Evolutionary conservation across 192 early-diverging fungal genomes (phyloP).

Genomic region (Coemansia brasiliensis): DNA sequence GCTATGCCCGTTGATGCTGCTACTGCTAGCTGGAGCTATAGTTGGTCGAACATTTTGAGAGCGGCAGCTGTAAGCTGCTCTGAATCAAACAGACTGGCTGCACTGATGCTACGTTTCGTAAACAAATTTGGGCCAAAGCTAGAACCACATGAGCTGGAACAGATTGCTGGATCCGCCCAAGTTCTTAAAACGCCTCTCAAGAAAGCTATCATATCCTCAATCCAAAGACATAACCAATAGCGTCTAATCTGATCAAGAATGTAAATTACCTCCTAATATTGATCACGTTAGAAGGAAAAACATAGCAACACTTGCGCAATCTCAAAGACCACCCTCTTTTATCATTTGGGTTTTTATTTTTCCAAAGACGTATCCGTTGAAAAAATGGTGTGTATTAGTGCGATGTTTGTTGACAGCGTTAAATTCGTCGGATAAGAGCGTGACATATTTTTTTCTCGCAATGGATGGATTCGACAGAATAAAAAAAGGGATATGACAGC

Average conservation of each 20-base stretch:
- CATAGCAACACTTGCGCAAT: neutral
- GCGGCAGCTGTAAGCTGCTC: neutral
- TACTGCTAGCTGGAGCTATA: slow-evolving; percentile 8
- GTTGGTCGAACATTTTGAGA: slow-evolving; percentile 26
- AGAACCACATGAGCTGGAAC: slow-evolving; percentile 13
- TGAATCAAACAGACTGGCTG: slow-evolving; percentile 35
- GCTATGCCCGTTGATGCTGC: slow-evolving; percentile 10
- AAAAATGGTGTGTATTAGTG: neutral
- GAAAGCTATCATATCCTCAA: slow-evolving; percentile 18
- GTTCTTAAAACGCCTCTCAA: slow-evolving; percentile 31
- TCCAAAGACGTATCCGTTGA: too few relatives aligned
- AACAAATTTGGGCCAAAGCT: slow-evolving; percentile 38
- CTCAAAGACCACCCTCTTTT: too few relatives aligned
- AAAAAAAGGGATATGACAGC: too few relatives aligned
- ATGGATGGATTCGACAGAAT: too few relatives aligned
- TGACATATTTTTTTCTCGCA: too few relatives aligned
- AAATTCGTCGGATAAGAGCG: too few relatives aligned
- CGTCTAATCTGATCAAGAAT: neutral
- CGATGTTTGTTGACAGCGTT: neutral
- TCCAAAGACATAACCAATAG: slow-evolving; percentile 15
- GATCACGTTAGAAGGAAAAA: neutral
- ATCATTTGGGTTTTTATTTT: too few relatives aligned
- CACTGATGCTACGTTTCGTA: slow-evolving; percentile 37
- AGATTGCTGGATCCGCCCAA: slow-evolving; percentile 19
- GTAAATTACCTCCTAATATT: neutral